These are phyloP conservation scores for Cardiospermum halicacabum DNA, from an alignment of 345 rosid genomes.

Conservation along the genomic window DNA sequence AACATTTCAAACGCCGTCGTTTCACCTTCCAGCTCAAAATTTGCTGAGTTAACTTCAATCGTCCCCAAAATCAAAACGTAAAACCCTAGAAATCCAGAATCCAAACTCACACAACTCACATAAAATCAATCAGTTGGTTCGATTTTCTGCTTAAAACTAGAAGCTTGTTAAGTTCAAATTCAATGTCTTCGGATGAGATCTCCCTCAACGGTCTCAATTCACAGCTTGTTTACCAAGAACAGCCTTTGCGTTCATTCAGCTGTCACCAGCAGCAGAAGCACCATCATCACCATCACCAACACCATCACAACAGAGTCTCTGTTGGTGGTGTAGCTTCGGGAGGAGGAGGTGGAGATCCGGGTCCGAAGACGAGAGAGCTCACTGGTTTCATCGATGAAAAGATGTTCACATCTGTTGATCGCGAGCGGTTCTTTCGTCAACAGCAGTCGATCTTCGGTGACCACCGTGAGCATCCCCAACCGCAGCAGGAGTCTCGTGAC, in stretches of 20 bases:
- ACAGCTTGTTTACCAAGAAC: constrained; percentile 54
- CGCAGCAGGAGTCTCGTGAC: constrained; percentile 19
- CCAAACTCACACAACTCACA: not conserved
- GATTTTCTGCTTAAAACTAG: not conserved
- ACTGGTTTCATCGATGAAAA: constrained; percentile 46
- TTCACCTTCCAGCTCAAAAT: not conserved
- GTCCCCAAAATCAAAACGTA: not conserved
- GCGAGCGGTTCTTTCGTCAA: constrained; percentile 45
- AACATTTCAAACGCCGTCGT: constrained; percentile 15
- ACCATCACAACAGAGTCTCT: too few relatives aligned
- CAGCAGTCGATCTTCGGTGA: constrained; percentile 31
- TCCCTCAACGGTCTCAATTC: constrained; percentile 40
- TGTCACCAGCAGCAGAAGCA: constrained; percentile 20
- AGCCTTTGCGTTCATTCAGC: constrained; percentile 36
- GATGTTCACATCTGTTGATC: constrained; percentile 28
- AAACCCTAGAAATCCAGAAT: constrained; percentile 11
- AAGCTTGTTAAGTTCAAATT: not conserved
- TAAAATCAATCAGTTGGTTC: not conserved
- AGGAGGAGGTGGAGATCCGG: constrained; percentile 33
- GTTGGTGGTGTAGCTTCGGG: not conserved
- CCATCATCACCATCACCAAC: constrained; percentile 11
- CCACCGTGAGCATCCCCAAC: constrained; percentile 15
- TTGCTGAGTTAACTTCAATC: not conserved
- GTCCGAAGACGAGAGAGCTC: constrained; percentile 47
- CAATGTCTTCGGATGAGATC: constrained; percentile 50